These are phyloP conservation scores for Solanum megistacrolobum DNA, from an alignment of 257 asterid genomes.

Conservation along the genomic window DNA sequence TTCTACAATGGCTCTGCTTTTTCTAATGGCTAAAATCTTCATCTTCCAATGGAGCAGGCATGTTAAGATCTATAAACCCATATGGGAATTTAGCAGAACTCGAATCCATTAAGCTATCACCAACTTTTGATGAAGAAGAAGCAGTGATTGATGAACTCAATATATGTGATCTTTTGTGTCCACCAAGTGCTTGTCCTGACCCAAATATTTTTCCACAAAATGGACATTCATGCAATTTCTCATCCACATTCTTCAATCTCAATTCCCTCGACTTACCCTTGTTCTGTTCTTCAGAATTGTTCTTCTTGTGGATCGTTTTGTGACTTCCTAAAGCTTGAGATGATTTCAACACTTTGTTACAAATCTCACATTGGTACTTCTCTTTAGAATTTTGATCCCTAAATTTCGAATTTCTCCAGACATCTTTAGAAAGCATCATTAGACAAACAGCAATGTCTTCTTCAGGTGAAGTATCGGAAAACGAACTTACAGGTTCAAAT, in stretches of 20 bases:
- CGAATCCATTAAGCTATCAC: slow-evolving; percentile 5
- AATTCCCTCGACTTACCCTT: not conserved
- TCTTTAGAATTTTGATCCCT: not conserved
- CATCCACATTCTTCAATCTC: not conserved
- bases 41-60: slow-evolving; percentile 38
- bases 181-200: slow-evolving; percentile 66
- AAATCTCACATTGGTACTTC: slow-evolving; percentile 21
- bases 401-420: slow-evolving; percentile 13
- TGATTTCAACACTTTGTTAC: slow-evolving; percentile 25
- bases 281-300: not conserved
- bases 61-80: slow-evolving; percentile 32
- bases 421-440: slow-evolving; percentile 60
- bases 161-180: slow-evolving; percentile 51
- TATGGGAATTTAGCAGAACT: slow-evolving; percentile 7
- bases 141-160: slow-evolving; percentile 6
- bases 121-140: not conserved
- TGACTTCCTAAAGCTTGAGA: slow-evolving; percentile 49
- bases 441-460: slow-evolving; percentile 54
- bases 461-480: slow-evolving; percentile 29
- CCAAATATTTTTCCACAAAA: slow-evolving; percentile 41
- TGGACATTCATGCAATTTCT: slow-evolving; percentile 37
- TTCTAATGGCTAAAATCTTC: slow-evolving; percentile 9
- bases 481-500: slow-evolving; percentile 18
- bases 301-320: slow-evolving; percentile 11
- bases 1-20: not conserved